Evolutionary conservation across 306 rosid species (phyloP).

Genomic region (Casuarina cunninghamiana): DNA sequence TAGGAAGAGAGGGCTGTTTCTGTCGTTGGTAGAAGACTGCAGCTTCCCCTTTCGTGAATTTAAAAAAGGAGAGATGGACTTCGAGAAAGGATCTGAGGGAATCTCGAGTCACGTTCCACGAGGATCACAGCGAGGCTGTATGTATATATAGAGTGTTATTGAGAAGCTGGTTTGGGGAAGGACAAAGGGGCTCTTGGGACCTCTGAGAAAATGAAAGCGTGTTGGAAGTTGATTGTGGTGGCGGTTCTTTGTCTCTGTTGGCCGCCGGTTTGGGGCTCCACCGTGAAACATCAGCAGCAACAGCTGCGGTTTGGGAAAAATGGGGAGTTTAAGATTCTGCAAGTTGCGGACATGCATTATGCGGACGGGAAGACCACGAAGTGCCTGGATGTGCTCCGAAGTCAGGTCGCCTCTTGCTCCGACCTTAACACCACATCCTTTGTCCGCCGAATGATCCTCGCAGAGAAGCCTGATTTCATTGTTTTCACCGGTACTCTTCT

Average conservation of each 20-base stretch:
- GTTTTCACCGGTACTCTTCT: conserved; percentile 73
- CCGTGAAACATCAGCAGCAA: conserved; percentile 26
- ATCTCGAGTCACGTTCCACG: too few relatives aligned
- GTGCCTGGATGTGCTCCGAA: conserved; percentile 64
- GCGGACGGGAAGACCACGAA: conserved; percentile 64
- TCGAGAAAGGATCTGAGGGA: too few relatives aligned
- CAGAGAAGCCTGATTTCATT: conserved; percentile 88
- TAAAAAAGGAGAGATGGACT: too few relatives aligned
- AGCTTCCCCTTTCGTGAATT: too few relatives aligned
- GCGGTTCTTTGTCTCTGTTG: conserved; percentile 10
- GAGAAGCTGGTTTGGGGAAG: too few relatives aligned
- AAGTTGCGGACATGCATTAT: conserved; percentile 96
- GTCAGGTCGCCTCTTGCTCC: conserved; percentile 62
- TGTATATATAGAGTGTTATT: too few relatives aligned
- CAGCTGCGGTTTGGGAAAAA: conserved; percentile 52
- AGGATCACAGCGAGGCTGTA: too few relatives aligned
- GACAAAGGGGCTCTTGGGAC: too few relatives aligned
- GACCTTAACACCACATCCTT: conserved; percentile 85
- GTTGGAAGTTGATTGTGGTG: conserved; percentile 20
- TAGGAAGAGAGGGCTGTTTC: too few relatives aligned
- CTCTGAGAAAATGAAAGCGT: conserved; percentile 1
- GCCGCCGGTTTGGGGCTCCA: conserved; percentile 33
- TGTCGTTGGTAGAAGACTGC: too few relatives aligned
- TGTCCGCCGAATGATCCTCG: conserved; percentile 68
- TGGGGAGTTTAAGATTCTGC: conserved; percentile 88